Evolutionary conservation across 202 grass and related monocot genomes (phyloP).

Genomic region (Eragrostis tef): DNA sequence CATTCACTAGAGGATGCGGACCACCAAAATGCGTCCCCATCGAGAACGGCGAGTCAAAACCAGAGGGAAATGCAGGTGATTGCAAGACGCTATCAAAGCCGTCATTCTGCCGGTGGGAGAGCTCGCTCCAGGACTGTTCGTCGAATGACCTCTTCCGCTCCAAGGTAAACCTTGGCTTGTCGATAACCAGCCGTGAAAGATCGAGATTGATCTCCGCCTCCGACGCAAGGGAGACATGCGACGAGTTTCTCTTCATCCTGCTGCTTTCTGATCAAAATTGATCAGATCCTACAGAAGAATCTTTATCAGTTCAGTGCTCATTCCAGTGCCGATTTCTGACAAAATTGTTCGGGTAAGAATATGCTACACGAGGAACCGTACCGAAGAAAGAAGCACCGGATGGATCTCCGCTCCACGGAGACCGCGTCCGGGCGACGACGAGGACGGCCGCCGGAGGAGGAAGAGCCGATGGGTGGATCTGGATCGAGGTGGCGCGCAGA

Average conservation of each 20-base stretch:
- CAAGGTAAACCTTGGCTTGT: slow-evolving; percentile 60
- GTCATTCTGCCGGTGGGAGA: slow-evolving; percentile 54
- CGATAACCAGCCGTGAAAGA: slow-evolving; percentile 52
- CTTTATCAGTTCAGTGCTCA: not conserved
- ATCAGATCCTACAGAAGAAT: not conserved
- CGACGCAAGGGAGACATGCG: slow-evolving; percentile 63
- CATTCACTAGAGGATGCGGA: slow-evolving; percentile 64
- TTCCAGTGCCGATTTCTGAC: not conserved
- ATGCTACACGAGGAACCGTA: not conserved
- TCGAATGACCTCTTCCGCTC: slow-evolving; percentile 86
- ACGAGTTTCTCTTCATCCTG: slow-evolving; percentile 64
- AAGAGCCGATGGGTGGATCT: slow-evolving; percentile 1
- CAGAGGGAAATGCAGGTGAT: slow-evolving; percentile 54
- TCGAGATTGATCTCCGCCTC: slow-evolving; percentile 79
- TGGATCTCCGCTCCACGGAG: not conserved
- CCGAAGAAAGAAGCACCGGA: not conserved
- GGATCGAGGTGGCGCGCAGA: slow-evolving; percentile 25
- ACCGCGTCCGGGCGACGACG: not conserved
- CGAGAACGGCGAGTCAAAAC: slow-evolving; percentile 70
- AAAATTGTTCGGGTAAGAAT: not conserved
- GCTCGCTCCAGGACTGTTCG: slow-evolving; percentile 76
- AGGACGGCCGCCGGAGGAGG: not conserved
- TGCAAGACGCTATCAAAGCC: slow-evolving; percentile 63
- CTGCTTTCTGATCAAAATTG: not conserved
- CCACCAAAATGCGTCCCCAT: slow-evolving; percentile 42